Percentiles rank a stretch among this genome's conserved stretches.
phyloP scores from a whole-genome alignment of 495 filamentous ascomycete genomes.

The Staphylotrichum tortipilum region DNA sequence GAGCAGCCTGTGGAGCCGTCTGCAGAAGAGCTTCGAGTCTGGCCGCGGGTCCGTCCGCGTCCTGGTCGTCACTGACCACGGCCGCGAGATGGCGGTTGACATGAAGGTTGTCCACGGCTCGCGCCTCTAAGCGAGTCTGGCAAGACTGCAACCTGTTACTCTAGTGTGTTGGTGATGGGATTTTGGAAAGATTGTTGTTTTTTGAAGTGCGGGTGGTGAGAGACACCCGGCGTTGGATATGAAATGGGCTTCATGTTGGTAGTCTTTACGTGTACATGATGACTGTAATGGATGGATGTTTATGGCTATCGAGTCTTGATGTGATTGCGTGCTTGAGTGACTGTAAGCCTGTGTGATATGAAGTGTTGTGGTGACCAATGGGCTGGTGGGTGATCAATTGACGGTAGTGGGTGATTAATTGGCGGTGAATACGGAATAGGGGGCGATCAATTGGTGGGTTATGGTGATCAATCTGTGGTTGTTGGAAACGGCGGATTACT shows the following conservation, averaged over 20 bases:
- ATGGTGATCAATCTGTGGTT: no score
- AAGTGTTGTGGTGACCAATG: neutral
- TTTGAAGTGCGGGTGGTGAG: no score
- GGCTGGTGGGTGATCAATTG: no score
- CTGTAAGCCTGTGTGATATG: neutral
- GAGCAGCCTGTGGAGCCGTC: slow-evolving; percentile 72
- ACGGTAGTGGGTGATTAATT: no score
- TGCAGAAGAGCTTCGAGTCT: slow-evolving; percentile 78
- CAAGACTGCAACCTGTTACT: no score
- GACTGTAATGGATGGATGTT: slow-evolving; percentile 29
- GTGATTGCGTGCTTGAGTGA: neutral
- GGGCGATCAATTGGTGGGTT: no score
- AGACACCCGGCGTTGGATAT: slow-evolving; percentile 8
- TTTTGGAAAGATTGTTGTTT: no score
- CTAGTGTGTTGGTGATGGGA: no score
- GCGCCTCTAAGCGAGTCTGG: slow-evolving; percentile 43
- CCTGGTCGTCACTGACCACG: slow-evolving; percentile 90
- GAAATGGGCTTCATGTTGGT: slow-evolving; percentile 9
- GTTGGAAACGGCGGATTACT: no score
- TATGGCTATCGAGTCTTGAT: slow-evolving; percentile 1
- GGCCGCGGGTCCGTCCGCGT: slow-evolving; percentile 90
- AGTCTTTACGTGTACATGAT: slow-evolving; percentile 28
- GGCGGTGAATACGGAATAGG: no score
- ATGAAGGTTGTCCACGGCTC: slow-evolving; percentile 91
- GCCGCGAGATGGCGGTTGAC: slow-evolving; percentile 92